Evolutionary conservation across 1,284 basidiomycete species (phyloP).

Genomic region (Malassezia brasiliensis): DNA sequence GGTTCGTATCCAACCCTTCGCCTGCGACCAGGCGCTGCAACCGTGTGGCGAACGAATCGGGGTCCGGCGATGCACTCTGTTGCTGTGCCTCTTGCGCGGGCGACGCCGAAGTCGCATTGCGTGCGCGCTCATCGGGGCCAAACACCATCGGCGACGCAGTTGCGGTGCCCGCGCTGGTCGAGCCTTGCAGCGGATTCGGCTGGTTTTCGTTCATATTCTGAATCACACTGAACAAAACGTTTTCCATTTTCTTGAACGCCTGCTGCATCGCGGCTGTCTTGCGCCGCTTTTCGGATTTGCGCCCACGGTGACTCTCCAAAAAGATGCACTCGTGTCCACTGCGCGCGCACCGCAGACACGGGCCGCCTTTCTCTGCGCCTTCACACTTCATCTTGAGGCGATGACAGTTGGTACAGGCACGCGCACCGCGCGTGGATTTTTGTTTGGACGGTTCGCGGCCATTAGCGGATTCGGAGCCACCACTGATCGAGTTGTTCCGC

Average conservation of each 20-base stretch:
- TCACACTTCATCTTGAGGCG: constrained; percentile 98
- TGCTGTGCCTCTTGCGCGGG: neutral
- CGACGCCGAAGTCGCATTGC: neutral
- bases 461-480: neutral
- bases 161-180: neutral
- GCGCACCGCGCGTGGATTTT: constrained; percentile 50
- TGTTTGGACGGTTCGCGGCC: constrained; percentile 21
- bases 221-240: constrained; percentile 37
- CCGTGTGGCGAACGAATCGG: neutral
- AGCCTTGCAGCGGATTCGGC: neutral
- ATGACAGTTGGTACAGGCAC: constrained; percentile 86
- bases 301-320: constrained; percentile 44
- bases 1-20: neutral
- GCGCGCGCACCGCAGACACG: constrained; percentile 60
- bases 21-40: constrained; percentile 2
- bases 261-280: constrained; percentile 41
- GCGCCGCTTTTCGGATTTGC: constrained; percentile 43
- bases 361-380: constrained; percentile 78
- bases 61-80: neutral
- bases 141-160: neutral
- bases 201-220: constrained; percentile 23
- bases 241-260: constrained; percentile 44
- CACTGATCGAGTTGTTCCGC: neutral
- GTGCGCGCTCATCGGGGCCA: neutral
- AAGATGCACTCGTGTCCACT: constrained; percentile 44